A percentile compares a stretch with the other conserved stretches of the same genome.
These are phyloP conservation scores for Auricularia cornea DNA, from an alignment of 768 basidiomycete genomes.

Conservation along the genomic window DNA sequence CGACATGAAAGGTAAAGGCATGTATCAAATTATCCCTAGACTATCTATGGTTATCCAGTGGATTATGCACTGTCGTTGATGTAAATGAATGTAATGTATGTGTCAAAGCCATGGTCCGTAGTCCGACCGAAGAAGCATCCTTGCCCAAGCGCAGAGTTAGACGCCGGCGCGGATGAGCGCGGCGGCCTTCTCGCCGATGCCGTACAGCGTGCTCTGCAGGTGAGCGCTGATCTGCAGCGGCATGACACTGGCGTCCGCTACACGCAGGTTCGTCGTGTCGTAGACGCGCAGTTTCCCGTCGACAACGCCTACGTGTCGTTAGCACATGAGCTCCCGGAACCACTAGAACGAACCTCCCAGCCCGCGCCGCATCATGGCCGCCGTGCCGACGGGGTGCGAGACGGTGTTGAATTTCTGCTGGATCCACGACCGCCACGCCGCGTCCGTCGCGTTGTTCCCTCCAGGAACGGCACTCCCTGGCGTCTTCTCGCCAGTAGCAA, in stretches of 20 bases:
- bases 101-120: too few relatives aligned
- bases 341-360: too few relatives aligned
- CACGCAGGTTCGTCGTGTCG: slow-evolving; percentile 29
- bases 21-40: too few relatives aligned
- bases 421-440: slow-evolving; percentile 42
- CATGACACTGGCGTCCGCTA: slow-evolving; percentile 43
- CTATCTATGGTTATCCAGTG: too few relatives aligned
- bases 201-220: slow-evolving; percentile 40
- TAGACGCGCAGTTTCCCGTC: slow-evolving; percentile 13
- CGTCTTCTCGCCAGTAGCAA: slow-evolving; percentile 35
- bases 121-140: too few relatives aligned
- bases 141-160: too few relatives aligned
- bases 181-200: slow-evolving; percentile 48
- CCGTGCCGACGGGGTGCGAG: slow-evolving; percentile 42
- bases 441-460: slow-evolving; percentile 34
- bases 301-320: slow-evolving; percentile 6
- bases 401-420: slow-evolving; percentile 33
- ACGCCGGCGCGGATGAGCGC: background rate
- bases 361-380: slow-evolving; percentile 24
- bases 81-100: too few relatives aligned
- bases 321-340: too few relatives aligned
- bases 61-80: too few relatives aligned
- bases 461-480: slow-evolving; percentile 40
- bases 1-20: too few relatives aligned
- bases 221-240: slow-evolving; percentile 43